These are phyloP conservation scores for Calophaca sinica DNA, from an alignment of 306 rosid genomes.

Conservation along the genomic window DNA sequence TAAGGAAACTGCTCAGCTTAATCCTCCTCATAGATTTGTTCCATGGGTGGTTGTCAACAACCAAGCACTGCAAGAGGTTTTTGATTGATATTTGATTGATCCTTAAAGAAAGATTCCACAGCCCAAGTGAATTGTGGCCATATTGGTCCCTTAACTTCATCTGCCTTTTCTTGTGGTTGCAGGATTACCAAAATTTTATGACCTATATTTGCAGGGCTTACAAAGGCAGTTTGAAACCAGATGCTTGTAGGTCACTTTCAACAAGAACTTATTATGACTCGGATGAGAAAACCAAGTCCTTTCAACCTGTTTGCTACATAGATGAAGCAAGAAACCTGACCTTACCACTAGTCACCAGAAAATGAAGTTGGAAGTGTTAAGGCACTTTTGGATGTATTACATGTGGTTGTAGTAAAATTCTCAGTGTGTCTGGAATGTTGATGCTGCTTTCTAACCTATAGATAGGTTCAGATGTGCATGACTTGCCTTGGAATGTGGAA, in stretches of 20 bases:
- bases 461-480: too few relatives aligned
- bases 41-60: conserved; percentile 89
- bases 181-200: conserved; percentile 68
- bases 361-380: conserved; percentile 21
- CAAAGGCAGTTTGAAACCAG: conserved; percentile 58
- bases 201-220: conserved; percentile 69
- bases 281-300: conserved; percentile 30
- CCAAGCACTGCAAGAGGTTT: conserved; percentile 78
- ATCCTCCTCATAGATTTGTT: conserved; percentile 76
- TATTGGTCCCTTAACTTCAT: conserved; percentile 1
- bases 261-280: conserved; percentile 35
- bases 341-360: conserved; percentile 23
- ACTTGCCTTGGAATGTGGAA: too few relatives aligned
- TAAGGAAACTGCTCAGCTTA: conserved; percentile 65
- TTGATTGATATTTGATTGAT: conserved; percentile 37
- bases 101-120: neutral
- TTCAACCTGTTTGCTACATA: conserved; percentile 52
- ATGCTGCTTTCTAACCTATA: too few relatives aligned
- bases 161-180: conserved; percentile 38
- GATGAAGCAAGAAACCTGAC: conserved; percentile 49
- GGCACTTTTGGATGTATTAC: neutral
- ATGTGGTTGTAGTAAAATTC: neutral
- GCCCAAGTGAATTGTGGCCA: conserved; percentile 7
- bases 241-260: conserved; percentile 60
- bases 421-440: too few relatives aligned